Base-by-base conservation (phyloP, 495 filamentous ascomycete species). In the Amniculicola lignicola region DNA sequence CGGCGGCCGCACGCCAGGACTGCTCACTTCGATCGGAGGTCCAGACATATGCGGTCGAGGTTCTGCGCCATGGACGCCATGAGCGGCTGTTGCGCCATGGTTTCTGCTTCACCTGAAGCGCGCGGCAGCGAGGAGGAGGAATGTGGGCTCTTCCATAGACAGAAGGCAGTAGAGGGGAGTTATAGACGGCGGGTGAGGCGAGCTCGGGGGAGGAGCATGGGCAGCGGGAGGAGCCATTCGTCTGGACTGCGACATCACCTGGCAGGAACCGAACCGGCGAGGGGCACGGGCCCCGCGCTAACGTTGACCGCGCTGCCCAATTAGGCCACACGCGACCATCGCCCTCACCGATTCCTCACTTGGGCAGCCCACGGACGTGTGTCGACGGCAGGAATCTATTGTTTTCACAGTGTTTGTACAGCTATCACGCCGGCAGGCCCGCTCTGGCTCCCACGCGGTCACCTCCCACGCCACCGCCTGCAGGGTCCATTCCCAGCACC, bases 11-110 rank as follows among this genome's bases (percentile, higher is more conserved):
- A n/a, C n/a, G 18, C 18, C 14, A 42, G 25, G 44, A 21, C 18
- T 47, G 16, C 68, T 52, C 46, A 69, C 69, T 65, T 70, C 16
- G 69, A 72, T 18, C 51, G 65, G 4, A 72, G 60, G 36, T 72
- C 69, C 12, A 49, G 35, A 38, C 65, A 63, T 24, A 72, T 60
- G 36, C 69, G 68, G 36, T 61, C 62, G 46, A 67, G 36, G 4
- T 43, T 35, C 24, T 35, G 12, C 45, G 27, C 54, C 41, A 62
- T 15, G 29, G 50, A 12, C 24, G 25, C 22, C 19, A 36, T 22
- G 11, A 51, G 50, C 10, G 37, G 28, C 49, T 44, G 51, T 47
- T 59, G 54, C 40, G 61, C 61, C 61, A 64, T 64, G 46, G 33
- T 56, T 51, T 38, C 47, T 24, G 38, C 51, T 60, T 60, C 56